Conservation (phyloP, 306 rosid genomes). For the Mimosa pudica region DNA sequence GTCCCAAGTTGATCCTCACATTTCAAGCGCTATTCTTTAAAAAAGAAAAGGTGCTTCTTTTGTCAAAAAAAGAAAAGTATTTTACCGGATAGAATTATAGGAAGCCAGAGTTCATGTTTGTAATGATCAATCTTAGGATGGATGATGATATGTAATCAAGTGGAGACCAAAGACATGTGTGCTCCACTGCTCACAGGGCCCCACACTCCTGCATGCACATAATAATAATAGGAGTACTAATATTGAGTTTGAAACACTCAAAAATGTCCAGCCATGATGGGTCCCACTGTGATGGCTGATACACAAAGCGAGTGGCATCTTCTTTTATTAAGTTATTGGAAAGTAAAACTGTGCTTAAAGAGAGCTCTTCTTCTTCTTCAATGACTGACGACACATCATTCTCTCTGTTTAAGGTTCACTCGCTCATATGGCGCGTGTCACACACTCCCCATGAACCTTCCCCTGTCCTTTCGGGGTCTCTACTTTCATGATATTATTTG, state of each 20-base stretch:
- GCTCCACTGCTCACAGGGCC: neutral
- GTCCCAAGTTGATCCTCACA: neutral
- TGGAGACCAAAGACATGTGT: neutral
- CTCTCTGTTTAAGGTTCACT: slow-evolving; percentile 2
- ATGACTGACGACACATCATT: slow-evolving; percentile 8
- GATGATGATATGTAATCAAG: neutral
- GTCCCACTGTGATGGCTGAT: slow-evolving; percentile 5
- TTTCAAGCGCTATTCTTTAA: too few relatives aligned
- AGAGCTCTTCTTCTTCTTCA: neutral
- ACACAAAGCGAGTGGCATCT: slow-evolving; percentile 12
- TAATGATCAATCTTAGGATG: neutral
- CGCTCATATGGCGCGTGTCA: slow-evolving; percentile 13
- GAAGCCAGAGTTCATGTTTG: slow-evolving; percentile 20
- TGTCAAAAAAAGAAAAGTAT: too few relatives aligned
- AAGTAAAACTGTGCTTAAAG: slow-evolving; percentile 18
- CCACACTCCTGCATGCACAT: neutral
- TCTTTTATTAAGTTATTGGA: slow-evolving; percentile 8
- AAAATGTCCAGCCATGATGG: slow-evolving; percentile 24
- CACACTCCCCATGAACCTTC: neutral
- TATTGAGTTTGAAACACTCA: slow-evolving; percentile 9
- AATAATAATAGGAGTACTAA: too few relatives aligned
- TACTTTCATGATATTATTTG: neutral
- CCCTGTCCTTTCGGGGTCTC: neutral
- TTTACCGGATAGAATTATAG: slow-evolving; percentile 1
- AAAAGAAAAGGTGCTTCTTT: too few relatives aligned